Evolutionary conservation across 495 filamentous ascomycete genomes (phyloP).

Genomic region (Polyplosphaeria fusca): DNA sequence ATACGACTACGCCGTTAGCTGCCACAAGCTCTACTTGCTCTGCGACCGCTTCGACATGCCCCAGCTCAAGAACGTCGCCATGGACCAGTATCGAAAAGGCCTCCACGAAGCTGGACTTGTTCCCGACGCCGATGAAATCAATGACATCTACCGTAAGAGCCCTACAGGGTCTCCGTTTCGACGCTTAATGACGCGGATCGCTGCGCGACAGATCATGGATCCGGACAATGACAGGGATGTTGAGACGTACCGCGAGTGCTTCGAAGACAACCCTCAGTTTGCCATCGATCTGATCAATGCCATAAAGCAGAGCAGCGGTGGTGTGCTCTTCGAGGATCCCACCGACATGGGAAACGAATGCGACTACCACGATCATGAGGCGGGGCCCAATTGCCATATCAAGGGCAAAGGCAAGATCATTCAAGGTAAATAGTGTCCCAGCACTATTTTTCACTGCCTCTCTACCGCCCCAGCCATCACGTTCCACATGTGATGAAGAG

Average conservation of each 20-base stretch:
- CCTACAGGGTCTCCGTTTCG: slow-evolving; percentile 44
- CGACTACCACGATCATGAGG: slow-evolving; percentile 47
- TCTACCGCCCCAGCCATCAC: slow-evolving; percentile 15
- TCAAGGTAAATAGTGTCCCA: slow-evolving; percentile 35
- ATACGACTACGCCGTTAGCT: slow-evolving; percentile 50
- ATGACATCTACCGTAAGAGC: slow-evolving; percentile 45
- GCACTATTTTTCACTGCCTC: not conserved
- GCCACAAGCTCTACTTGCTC: slow-evolving; percentile 49
- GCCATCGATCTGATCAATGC: slow-evolving; percentile 50
- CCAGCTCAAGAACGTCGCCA: slow-evolving; percentile 48
- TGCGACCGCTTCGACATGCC: slow-evolving; percentile 49
- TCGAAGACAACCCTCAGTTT: slow-evolving; percentile 48
- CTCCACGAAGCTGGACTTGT: slow-evolving; percentile 46
- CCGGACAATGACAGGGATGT: slow-evolving; percentile 47
- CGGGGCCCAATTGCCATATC: slow-evolving; percentile 39
- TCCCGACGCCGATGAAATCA: slow-evolving; percentile 50
- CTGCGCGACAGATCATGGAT: slow-evolving; percentile 52
- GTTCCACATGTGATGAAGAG: slow-evolving; percentile 20
- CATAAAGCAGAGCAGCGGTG: slow-evolving; percentile 46
- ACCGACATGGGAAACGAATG: slow-evolving; percentile 44
- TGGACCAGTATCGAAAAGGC: slow-evolving; percentile 49
- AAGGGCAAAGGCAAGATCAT: slow-evolving; percentile 35
- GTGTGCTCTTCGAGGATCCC: slow-evolving; percentile 48
- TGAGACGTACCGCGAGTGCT: slow-evolving; percentile 44
- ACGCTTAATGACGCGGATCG: slow-evolving; percentile 48